A percentile compares a stretch with the other conserved stretches of the same genome.
Evolutionary conservation across 176 grass and related monocot genomes (phyloP).

Genomic region (Aegilops longissima): DNA sequence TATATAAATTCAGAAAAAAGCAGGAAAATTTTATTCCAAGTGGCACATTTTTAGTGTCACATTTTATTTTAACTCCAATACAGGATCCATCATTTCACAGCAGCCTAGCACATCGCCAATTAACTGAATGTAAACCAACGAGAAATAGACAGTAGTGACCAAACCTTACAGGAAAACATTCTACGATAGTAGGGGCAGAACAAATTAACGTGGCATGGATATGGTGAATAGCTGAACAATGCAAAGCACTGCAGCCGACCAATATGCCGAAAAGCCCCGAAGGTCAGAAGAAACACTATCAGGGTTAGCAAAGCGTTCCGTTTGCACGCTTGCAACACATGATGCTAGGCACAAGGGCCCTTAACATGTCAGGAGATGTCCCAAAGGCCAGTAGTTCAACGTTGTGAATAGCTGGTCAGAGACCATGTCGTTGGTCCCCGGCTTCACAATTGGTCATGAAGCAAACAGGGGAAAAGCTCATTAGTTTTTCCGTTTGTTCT

Average conservation of each 20-base stretch:
- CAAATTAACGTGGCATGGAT: background rate
- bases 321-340: background rate
- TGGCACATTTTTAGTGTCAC: background rate
- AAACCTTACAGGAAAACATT: conserved; percentile 1
- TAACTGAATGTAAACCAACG: background rate
- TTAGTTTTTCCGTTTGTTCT: background rate
- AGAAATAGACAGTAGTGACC: background rate
- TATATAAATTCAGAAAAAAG: background rate
- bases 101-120: background rate
- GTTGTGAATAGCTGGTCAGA: background rate
- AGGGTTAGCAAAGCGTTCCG: background rate
- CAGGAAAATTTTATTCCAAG: background rate
- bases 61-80: too few relatives aligned
- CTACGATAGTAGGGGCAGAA: background rate
- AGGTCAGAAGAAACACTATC: background rate
- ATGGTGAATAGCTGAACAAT: background rate
- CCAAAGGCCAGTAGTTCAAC: background rate
- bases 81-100: background rate
- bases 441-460: background rate
- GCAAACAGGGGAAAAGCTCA: background rate
- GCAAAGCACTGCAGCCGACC: background rate
- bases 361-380: conserved; percentile 7
- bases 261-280: background rate
- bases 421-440: conserved; percentile 18
- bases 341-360: background rate